These are phyloP conservation scores for Malassezia arunalokei DNA, from an alignment of 1,284 basidiomycete genomes.

Conservation along the genomic window DNA sequence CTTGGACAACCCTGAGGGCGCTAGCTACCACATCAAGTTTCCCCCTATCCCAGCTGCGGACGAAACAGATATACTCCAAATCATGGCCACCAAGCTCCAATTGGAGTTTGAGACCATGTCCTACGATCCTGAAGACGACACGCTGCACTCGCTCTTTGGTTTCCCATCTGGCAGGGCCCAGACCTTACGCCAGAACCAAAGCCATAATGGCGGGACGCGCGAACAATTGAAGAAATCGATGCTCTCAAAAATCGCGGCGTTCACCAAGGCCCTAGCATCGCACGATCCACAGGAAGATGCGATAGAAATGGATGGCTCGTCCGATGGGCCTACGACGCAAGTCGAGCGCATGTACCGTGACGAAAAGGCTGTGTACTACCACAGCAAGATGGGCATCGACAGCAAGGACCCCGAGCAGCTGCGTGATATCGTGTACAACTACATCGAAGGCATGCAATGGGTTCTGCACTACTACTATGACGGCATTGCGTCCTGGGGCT, in stretches of 20 bases:
- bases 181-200: background rate
- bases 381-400: constrained; percentile 44
- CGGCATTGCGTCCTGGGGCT: constrained; percentile 91
- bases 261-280: background rate
- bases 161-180: background rate
- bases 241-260: background rate
- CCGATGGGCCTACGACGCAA: background rate
- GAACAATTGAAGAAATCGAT: background rate
- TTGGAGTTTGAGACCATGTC: constrained; percentile 3
- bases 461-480: constrained; percentile 98
- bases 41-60: constrained; percentile 13
- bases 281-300: background rate
- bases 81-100: background rate
- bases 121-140: background rate
- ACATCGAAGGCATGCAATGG: constrained; percentile 94
- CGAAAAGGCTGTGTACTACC: constrained; percentile 70
- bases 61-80: constrained; percentile 10
- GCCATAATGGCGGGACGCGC: background rate
- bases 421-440: constrained; percentile 50
- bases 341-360: background rate
- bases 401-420: constrained; percentile 52
- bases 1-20: constrained; percentile 18
- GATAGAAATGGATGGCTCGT: background rate
- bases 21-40: constrained; percentile 26
- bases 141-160: background rate